Base-by-base conservation (phyloP, 2,329 filamentous ascomycete genomes). In the Pseudonectria foliicola region DNA sequence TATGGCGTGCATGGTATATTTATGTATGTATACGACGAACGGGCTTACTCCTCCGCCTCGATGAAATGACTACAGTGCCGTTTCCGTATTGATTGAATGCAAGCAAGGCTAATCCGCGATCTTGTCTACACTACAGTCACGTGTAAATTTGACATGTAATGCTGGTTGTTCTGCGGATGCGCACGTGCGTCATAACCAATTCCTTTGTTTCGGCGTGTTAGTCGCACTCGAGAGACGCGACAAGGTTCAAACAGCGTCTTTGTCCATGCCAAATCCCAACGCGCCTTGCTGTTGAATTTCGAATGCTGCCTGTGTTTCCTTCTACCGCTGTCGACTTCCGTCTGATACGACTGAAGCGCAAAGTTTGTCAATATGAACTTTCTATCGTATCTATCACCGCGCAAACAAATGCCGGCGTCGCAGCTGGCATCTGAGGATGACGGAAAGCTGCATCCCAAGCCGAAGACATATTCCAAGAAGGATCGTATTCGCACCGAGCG, bases 321-420 rank as follows among this genome's bases (percentile, higher is more conserved):
- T 30, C 11, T 15, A 13, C 13, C 21, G 15, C 7, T 16, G 30
- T 25, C 16, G 4, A 14, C 14, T 15, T 2, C 10, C 14, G 12
- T n/a, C n/a, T n/a, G n/a, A n/a, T n/a, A n/a, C n/a, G n/a, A n/a
- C 18, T 8, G 18, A 5, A 21, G 18, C 18, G 5, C 18, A 8
- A 21, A 21, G 5, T 8, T 21, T 8, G 8, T 16, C 31, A 39
- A 18, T 14, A 48, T 48, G 42, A 34, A 45, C 7, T 27, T 49
- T 8, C 23, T 43, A 8, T 36, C 37, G 24, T 35, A 48, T 7
- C 34, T 50, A 23, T 51, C 50, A 23, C 50, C 50, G 29, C 39
- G 44, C n/a, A 52, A 52, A 36, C 40, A 43, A 33, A 33, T 33
- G 10, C 13, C 30, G 14, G 26, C 32, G 28, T 14, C 35, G 25